A percentile compares a stretch with the other conserved stretches of the same genome.
Evolutionary conservation across 2,329 filamentous ascomycete species (phyloP).

Genomic region (Ascochyta koolunga): DNA sequence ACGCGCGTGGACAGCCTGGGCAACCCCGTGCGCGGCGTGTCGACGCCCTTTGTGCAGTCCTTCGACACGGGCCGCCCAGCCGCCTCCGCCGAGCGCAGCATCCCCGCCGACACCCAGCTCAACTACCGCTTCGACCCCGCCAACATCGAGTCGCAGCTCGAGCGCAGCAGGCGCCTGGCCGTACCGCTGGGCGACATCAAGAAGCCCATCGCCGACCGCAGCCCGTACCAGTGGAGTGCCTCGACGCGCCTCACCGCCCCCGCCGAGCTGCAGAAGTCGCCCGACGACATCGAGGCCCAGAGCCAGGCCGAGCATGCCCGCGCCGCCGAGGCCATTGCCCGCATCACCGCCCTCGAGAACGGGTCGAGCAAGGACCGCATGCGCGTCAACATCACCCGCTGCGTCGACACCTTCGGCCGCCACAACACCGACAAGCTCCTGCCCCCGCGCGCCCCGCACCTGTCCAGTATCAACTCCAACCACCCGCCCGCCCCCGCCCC

Average conservation of each 20-base stretch:
- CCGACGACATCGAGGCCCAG: conserved; percentile 32
- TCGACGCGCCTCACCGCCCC: conserved; percentile 4
- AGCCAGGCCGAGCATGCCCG: conserved; percentile 61
- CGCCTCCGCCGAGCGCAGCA: conserved; percentile 25
- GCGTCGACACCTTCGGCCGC: conserved; percentile 85
- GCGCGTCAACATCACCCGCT: conserved; percentile 82
- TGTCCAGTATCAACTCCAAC: conserved; percentile 53
- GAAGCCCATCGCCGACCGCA: conserved; percentile 5
- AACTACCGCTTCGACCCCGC: conserved; percentile 76
- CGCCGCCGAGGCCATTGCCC: conserved; percentile 75
- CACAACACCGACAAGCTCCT: conserved; percentile 82
- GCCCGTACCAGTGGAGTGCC: conserved; percentile 15
- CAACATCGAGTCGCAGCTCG: conserved; percentile 70
- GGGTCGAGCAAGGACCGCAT: conserved; percentile 78
- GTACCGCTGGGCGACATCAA: conserved; percentile 54
- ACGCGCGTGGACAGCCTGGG: conserved; percentile 71
- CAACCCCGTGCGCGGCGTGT: conserved; percentile 77
- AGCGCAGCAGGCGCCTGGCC: conserved; percentile 71
- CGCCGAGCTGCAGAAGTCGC: conserved; percentile 12
- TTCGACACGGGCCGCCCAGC: conserved; percentile 66
- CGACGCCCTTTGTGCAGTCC: conserved; percentile 83
- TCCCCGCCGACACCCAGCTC: conserved; percentile 56
- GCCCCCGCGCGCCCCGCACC: conserved; percentile 61
- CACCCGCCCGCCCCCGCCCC: conserved; percentile 54
- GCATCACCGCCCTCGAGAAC: conserved; percentile 80